phyloP scores from a whole-genome alignment of 1,139 yeast species.

The Petasospora fabianii region DNA sequence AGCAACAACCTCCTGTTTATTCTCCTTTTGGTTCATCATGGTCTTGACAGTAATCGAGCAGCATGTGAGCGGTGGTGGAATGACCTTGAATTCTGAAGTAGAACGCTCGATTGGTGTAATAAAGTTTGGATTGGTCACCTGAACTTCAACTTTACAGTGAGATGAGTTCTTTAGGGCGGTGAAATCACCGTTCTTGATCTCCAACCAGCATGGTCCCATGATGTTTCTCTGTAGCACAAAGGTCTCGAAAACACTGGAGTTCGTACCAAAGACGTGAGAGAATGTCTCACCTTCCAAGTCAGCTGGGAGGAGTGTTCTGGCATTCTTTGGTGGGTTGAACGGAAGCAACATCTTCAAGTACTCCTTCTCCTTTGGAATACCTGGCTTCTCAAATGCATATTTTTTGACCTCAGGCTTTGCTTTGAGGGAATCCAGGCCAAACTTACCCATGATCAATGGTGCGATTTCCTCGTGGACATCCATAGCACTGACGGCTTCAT shows the following conservation, averaged over 20 bases:
- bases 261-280: slow-evolving; percentile 76
- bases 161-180: slow-evolving; percentile 60
- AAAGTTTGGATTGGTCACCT: slow-evolving; percentile 47
- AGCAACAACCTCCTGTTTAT: slow-evolving; percentile 84
- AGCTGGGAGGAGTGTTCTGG: slow-evolving; percentile 49
- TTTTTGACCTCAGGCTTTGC: slow-evolving; percentile 72
- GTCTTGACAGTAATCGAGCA: slow-evolving; percentile 81
- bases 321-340: slow-evolving; percentile 53
- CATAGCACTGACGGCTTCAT: slow-evolving; percentile 43
- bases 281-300: slow-evolving; percentile 75
- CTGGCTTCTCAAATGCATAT: slow-evolving; percentile 85
- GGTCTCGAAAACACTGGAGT: slow-evolving; percentile 72
- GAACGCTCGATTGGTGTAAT: slow-evolving; percentile 50
- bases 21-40: slow-evolving; percentile 61
- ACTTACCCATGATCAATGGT: slow-evolving; percentile 58
- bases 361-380: slow-evolving; percentile 75
- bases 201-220: slow-evolving; percentile 99
- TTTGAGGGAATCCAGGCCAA: slow-evolving; percentile 57
- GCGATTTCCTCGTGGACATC: slow-evolving; percentile 80
- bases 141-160: slow-evolving; percentile 76
- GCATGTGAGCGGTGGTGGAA: slow-evolving; percentile 63
- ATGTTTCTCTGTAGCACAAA: slow-evolving; percentile 78
- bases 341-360: slow-evolving; percentile 81
- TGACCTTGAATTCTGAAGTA: slow-evolving; percentile 33
- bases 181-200: slow-evolving; percentile 62